phyloP scores from a whole-genome alignment of 495 filamentous ascomycete species.

The Baudoinia panamericana region DNA sequence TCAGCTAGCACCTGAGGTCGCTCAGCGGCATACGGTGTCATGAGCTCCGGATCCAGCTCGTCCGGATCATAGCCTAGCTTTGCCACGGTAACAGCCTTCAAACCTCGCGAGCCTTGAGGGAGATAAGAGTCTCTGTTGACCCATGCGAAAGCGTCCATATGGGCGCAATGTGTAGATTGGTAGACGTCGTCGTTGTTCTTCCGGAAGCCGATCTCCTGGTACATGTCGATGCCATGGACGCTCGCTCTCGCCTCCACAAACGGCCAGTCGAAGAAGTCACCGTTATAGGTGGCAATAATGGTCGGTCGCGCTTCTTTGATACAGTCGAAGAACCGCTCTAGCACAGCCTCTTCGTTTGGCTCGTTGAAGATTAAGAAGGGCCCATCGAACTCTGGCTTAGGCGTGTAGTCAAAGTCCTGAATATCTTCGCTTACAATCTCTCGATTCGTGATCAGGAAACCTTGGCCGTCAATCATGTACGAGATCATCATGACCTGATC shows the following conservation, averaged over 20 bases:
- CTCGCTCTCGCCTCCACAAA: constrained; percentile 91
- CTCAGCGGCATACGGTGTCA: constrained; percentile 83
- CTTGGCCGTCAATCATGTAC: constrained; percentile 99
- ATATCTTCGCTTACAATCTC: constrained; percentile 98
- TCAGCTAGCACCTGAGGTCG: constrained; percentile 87
- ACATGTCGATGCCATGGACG: constrained; percentile 97
- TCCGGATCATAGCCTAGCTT: constrained; percentile 98
- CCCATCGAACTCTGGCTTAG: constrained; percentile 88
- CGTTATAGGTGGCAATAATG: constrained; percentile 98
- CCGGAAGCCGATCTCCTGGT: constrained; percentile 89
- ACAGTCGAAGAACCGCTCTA: constrained; percentile 90
- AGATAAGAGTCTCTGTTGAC: constrained; percentile 98
- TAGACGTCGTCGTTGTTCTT: constrained; percentile 94
- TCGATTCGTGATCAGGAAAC: constrained; percentile 94
- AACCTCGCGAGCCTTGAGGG: constrained; percentile 88
- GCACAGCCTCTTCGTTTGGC: constrained; percentile 71
- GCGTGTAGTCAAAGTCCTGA: constrained; percentile 94
- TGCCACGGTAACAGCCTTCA: constrained; percentile 94
- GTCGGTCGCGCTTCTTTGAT: constrained; percentile 91
- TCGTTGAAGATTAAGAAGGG: constrained; percentile 98
- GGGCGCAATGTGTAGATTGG: constrained; percentile 84
- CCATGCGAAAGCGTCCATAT: constrained; percentile 99
- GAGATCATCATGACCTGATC: constrained; percentile 99
- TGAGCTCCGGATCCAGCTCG: constrained; percentile 92
- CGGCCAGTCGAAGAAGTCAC: constrained; percentile 99